A percentile compares a stretch with the other conserved stretches of the same genome.
Evolutionary conservation across 345 rosid genomes (phyloP).

Genomic region (Alliaria petiolata): DNA sequence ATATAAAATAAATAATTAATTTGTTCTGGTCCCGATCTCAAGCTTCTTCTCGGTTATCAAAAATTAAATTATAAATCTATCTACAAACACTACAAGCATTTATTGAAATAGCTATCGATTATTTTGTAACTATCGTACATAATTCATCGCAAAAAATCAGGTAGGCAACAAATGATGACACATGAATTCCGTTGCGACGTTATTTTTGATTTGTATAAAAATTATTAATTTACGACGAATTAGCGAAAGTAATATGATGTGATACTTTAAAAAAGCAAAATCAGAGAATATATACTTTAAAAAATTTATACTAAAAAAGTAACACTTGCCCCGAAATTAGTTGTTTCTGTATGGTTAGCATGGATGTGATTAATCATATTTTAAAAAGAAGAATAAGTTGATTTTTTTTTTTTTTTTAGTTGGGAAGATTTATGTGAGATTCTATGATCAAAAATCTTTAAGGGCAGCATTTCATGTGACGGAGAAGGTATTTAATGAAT

Average conservation of each 20-base stretch:
- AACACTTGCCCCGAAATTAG: background rate
- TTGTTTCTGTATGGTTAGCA: background rate
- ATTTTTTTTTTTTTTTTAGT: background rate
- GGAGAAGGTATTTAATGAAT: background rate
- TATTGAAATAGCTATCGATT: too few species aligned
- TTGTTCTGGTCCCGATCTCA: background rate
- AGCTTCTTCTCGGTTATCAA: background rate
- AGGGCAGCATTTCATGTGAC: constrained; percentile 25
- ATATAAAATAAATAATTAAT: background rate
- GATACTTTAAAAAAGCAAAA: too few species aligned
- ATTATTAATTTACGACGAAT: too few species aligned
- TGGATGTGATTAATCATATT: background rate
- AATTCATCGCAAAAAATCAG: too few species aligned
- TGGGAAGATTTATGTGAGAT: background rate
- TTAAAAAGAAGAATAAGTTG: background rate
- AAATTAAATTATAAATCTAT: background rate
- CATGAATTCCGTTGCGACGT: too few species aligned
- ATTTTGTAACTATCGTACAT: too few species aligned
- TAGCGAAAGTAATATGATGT: too few species aligned
- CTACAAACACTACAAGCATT: too few species aligned
- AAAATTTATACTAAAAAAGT: background rate
- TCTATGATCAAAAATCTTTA: constrained; percentile 24
- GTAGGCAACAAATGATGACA: too few species aligned
- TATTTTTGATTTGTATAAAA: too few species aligned
- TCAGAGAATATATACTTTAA: background rate